Evolutionary conservation across 2,329 filamentous ascomycete species (phyloP).

Genomic region (Pseudogymnoascus sp.): DNA sequence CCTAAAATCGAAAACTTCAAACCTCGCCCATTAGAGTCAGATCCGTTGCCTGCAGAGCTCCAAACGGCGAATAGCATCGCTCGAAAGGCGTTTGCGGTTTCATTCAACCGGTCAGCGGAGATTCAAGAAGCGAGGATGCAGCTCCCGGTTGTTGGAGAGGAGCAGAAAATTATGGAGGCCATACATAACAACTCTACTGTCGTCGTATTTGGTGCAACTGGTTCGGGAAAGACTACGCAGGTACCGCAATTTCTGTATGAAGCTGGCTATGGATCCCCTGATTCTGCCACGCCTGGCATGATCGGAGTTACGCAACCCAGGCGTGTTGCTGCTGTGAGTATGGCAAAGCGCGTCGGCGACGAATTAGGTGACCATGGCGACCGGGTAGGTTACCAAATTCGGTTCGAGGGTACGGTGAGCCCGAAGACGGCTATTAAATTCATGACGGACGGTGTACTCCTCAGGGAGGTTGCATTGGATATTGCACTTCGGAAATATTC

Average conservation of each 20-base stretch:
- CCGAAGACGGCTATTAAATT: conserved; percentile 88
- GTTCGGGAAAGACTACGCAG: conserved; percentile 96
- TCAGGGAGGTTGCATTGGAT: conserved; percentile 85
- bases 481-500: conserved; percentile 85
- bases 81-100: conserved; percentile 68
- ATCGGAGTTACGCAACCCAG: conserved; percentile 93
- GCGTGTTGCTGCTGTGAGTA: conserved; percentile 90
- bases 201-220: conserved; percentile 88
- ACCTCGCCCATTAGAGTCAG: conserved; percentile 59
- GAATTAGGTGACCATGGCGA: conserved; percentile 73
- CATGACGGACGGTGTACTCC: conserved; percentile 95
- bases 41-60: conserved; percentile 60
- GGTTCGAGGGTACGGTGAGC: conserved; percentile 79
- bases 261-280: conserved; percentile 74
- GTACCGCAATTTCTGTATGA: conserved; percentile 94
- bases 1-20: conserved; percentile 54
- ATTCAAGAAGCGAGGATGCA: conserved; percentile 72
- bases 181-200: conserved; percentile 86
- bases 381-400: conserved; percentile 83
- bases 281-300: conserved; percentile 76
- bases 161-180: conserved; percentile 96
- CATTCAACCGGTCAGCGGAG: conserved; percentile 58
- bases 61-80: conserved; percentile 48
- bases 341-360: conserved; percentile 83
- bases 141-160: conserved; percentile 85